Base-by-base conservation (phyloP, 2,329 filamentous ascomycete genomes). In the Rhytidhysteron rufulum region DNA sequence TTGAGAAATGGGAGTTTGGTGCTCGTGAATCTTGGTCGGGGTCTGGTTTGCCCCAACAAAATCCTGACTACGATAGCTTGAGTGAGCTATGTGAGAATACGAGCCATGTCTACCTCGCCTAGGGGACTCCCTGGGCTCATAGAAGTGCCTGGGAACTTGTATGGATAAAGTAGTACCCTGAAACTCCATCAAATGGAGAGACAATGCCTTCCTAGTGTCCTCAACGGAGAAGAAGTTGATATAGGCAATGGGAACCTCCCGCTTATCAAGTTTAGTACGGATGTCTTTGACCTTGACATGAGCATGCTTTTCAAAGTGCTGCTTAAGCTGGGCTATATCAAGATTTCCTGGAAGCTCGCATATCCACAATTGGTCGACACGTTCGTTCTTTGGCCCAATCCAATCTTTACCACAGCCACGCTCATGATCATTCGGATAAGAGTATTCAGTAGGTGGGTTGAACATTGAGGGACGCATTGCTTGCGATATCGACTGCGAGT, bases 311-410 rank as follows among this genome's bases (percentile, higher is more conserved):
- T 49, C 32, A 37, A 62, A 61, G 24, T 57, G 25, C 13, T 34
- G 15, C 4, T 36, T 13, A 11, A 63, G 5, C 31, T 56, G 52
- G 3, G 34, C 20, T 10, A 8, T 8, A 8, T 39, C 38, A 8
- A 37, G 32, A 16, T 49, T 31, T 31, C 53, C 40, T 6, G 54
- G 55, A 7, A 65, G 21, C 15, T 54, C 50, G 17, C 43, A 44
- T 10, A 64, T 45, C 36, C 50, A 58, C 5, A 65, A 50, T 21
- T 55, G 48, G 4, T 34, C 54, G 13, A 64, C 59, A 8, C 35
- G 47, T 11, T 47, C 29, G 31, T 61, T 62, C 5, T 50, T 42
- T 5, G 55, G 55, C 3, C 58, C 61, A 29, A 65, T 65, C 51
- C 54, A 63, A 5, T 44, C 38, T 15, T 54, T 35, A 31, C 45